Percentiles rank a stretch among this genome's conserved stretches.
Conservation (phyloP, 352 stramenopile species). For the Pythium monospermum region DNA sequence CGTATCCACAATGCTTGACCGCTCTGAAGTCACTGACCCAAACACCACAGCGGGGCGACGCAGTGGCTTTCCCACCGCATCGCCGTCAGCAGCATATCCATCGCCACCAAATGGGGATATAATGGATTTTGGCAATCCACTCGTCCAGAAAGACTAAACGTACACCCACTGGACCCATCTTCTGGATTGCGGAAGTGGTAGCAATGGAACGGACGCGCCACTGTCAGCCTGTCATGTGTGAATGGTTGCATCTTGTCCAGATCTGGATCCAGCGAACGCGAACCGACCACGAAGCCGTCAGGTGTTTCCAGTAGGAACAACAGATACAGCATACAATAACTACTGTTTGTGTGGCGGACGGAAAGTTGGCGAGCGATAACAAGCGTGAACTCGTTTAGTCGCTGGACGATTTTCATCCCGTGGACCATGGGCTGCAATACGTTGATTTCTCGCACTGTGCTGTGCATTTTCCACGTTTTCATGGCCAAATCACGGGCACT, state of each 20-base stretch:
- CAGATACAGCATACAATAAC: slow-evolving; percentile 24
- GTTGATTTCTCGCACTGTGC: slow-evolving; percentile 20
- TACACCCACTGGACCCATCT: not conserved
- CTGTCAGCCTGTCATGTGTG: slow-evolving; percentile 6
- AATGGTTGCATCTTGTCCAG: slow-evolving; percentile 12
- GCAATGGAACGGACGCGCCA: slow-evolving; percentile 20
- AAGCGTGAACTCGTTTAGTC: slow-evolving; percentile 19
- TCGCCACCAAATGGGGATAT: slow-evolving; percentile 10
- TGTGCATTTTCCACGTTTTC: slow-evolving; percentile 33
- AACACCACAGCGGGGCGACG: slow-evolving; percentile 16
- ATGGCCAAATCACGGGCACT: slow-evolving; percentile 20
- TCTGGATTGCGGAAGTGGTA: slow-evolving; percentile 16
- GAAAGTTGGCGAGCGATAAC: slow-evolving; percentile 19
- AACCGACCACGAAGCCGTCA: slow-evolving; percentile 19
- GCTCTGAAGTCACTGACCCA: slow-evolving; percentile 2
- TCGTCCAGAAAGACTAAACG: slow-evolving; percentile 16
- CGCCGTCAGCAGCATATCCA: slow-evolving; percentile 23
- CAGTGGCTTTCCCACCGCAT: slow-evolving; percentile 29
- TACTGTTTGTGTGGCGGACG: slow-evolving; percentile 8
- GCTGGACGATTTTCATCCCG: slow-evolving; percentile 37
- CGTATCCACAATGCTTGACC: no score
- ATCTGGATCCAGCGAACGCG: slow-evolving; percentile 18
- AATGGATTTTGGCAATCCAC: slow-evolving; percentile 7
- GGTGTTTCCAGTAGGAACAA: slow-evolving; percentile 21
- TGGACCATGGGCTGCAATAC: slow-evolving; percentile 29